Conservation (phyloP, 805 yeast species). For the Isabelozyma pseudorhagii region DNA sequence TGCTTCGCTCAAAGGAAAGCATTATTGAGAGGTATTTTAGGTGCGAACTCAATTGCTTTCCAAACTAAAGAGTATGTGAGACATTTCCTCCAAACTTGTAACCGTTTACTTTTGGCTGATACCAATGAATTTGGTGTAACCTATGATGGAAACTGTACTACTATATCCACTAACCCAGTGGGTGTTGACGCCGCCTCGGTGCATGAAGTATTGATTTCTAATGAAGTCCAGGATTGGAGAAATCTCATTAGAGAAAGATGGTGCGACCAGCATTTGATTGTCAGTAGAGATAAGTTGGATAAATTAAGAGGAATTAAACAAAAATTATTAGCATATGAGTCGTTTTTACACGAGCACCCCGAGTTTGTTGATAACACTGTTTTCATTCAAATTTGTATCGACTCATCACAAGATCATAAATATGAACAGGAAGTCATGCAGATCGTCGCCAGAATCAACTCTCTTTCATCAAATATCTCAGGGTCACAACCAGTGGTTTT, state of each 20-base stretch:
- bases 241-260: constrained; percentile 73
- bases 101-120: constrained; percentile 79
- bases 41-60: constrained; percentile 83
- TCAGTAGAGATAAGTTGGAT: constrained; percentile 87
- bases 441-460: constrained; percentile 82
- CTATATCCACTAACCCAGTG: constrained; percentile 61
- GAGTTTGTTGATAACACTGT: constrained; percentile 65
- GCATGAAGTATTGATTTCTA: constrained; percentile 40
- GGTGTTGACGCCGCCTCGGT: constrained; percentile 74
- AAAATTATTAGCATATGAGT: constrained; percentile 82
- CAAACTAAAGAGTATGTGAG: constrained; percentile 92
- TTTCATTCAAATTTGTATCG: constrained; percentile 77
- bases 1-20: constrained; percentile 85
- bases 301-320: constrained; percentile 84
- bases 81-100: constrained; percentile 90
- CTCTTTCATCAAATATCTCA: constrained; percentile 70
- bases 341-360: constrained; percentile 70
- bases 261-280: constrained; percentile 66
- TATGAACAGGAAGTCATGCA: constrained; percentile 71
- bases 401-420: constrained; percentile 52
- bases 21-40: constrained; percentile 77
- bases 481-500: constrained; percentile 79
- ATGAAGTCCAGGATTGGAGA: constrained; percentile 63
- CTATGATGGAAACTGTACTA: constrained; percentile 55
- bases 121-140: constrained; percentile 61